Base-by-base conservation (phyloP, 2,329 filamentous ascomycete genomes). In the Clonostachys rosea region DNA sequence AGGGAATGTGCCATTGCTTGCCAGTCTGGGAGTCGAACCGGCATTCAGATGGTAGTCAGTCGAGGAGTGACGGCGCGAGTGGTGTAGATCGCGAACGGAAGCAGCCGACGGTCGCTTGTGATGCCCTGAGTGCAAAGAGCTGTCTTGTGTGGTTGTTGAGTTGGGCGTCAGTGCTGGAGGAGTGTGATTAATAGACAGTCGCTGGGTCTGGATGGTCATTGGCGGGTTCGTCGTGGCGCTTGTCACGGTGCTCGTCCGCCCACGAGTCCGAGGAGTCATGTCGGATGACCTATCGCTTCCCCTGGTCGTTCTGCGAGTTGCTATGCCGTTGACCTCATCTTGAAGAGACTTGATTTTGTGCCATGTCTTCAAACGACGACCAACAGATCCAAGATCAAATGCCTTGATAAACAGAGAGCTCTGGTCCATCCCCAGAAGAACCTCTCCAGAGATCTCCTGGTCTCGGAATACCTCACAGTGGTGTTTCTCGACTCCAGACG, bases 401-500 rank as follows among this genome's bases (percentile, higher is more conserved):
- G 94, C 91, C 62, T 96, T 96, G 72, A 97, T 86, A 63, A 96
- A 95, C 14, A 97, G 76, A 37, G 94, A 95, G 48, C 89, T 89
- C 69, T 96, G 92, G 58, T 96, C 91, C 89, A 97, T 95, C 46
- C 89, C 89, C 45, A 99, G 70, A 37, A 99, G 71, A 5, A 97
- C 92, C 58, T 97, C 91, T 43, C 94, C 94, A 3, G 88, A 86
- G 49, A 99, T 97, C 64, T 99, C 94, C 66, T 99, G 92, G 59
- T 97, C 91, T 56, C 86, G 78, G 59, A 99, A 99, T 4, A 97
- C 89, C 54, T 95, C 87, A 61, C 94, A 99, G 57, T 97, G 92
- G 55, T 85, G 84, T 58, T 86, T 83, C 63, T 97, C 92, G 8
- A 97, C 87, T 7, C 91, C 91, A 5, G 83, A 73, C 2, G 87